These are phyloP conservation scores for Flaveria ramosissima DNA, from an alignment of 129 eudicot genomes.

Conservation along the genomic window DNA sequence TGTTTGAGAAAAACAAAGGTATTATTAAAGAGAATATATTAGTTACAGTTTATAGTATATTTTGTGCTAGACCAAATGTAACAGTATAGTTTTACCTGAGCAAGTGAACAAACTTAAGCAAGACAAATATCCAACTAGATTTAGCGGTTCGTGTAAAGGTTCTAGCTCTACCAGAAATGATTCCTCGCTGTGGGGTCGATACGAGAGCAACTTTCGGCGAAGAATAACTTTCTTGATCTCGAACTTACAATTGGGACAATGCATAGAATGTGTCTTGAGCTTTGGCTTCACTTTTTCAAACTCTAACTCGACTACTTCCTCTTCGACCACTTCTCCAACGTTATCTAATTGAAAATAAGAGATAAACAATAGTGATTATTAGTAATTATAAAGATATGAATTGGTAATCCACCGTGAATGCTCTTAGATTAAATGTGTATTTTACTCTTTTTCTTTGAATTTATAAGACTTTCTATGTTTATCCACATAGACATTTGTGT, in stretches of 20 bases:
- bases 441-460: too few relatives aligned
- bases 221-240: constrained; percentile 55
- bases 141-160: constrained; percentile 4
- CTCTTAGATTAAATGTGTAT: too few relatives aligned
- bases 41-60: too few relatives aligned
- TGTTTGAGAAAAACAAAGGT: neutral
- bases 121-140: constrained; percentile 53
- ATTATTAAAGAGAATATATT: neutral
- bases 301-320: constrained; percentile 60
- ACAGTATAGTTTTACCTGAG: constrained; percentile 29
- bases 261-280: constrained; percentile 52
- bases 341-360: too few relatives aligned
- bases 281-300: constrained; percentile 53
- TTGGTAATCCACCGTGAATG: too few relatives aligned
- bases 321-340: constrained; percentile 40
- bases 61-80: neutral
- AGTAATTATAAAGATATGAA: too few relatives aligned
- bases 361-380: too few relatives aligned
- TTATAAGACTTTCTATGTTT: too few relatives aligned
- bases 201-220: constrained; percentile 36
- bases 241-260: constrained; percentile 57
- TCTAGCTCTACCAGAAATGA: neutral
- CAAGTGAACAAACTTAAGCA: constrained; percentile 62
- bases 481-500: too few relatives aligned
- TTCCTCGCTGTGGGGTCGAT: neutral